Base-by-base conservation (phyloP, 192 early-diverging fungal species). In the Podila verticillata region DNA sequence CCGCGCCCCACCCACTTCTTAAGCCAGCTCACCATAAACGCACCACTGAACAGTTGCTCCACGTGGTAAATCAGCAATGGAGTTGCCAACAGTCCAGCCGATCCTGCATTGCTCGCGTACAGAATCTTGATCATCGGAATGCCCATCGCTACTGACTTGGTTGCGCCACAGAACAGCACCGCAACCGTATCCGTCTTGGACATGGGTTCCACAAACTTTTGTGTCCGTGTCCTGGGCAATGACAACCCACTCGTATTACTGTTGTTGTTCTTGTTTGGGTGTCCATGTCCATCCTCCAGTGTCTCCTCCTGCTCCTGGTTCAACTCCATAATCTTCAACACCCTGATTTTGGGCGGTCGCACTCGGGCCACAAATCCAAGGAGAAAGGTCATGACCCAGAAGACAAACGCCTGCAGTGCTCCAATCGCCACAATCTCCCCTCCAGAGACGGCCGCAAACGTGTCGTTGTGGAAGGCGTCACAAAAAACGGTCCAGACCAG, bases 101-200 rank as follows among this genome's bases (percentile, higher is more conserved):
- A 63, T 81, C 82, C 56, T 86, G 90, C 39, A 77, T 73, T 82
- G 48, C 72, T 72, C 32, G 81, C 74, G 58, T 91, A 92, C 36
- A 93, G 73, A 13, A 92, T 86, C 68, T 91, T 91, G 74, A 93
- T 92, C 60, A 93, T 84, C 2, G 92, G 92, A 19, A 93, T 91
- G 10, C 92, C 92, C 81, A 93, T 86, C 4, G 92, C 90, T 17
- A 93, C 90, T 2, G 92, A 92, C 70, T 93, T 93, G 4, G 92
- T 93, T 4, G 90, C 90, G 15, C 87, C 92, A 73, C 91, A 92
- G 69, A 89, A 92, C 71, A 90, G 81, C 51, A 92, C 87, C 0
- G 92, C 91, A 17, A 92, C 86, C 0, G 90, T 87, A 68, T 91
- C 90, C 24, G 75, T 70, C 28, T 87, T 83, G 12, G 85, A 79